Evolutionary conservation across 1,284 basidiomycete species (phyloP).

Genomic region (Blastosporella zonata): DNA sequence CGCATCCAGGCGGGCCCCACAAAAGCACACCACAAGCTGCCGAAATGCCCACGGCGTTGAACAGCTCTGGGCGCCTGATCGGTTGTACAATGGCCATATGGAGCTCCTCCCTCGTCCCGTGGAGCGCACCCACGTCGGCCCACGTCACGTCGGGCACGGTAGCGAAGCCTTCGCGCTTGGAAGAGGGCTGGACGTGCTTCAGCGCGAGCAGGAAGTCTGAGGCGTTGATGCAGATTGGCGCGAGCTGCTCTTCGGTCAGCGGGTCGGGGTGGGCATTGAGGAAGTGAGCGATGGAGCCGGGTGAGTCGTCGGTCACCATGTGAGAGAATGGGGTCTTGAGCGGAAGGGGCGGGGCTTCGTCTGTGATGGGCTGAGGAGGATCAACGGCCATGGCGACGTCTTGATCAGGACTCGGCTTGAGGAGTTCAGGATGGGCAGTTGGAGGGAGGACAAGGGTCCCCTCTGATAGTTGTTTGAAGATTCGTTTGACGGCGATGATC

Average conservation of each 20-base stretch:
- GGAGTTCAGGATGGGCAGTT: constrained; percentile 22
- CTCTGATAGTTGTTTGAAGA: constrained; percentile 84
- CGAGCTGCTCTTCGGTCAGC: constrained; percentile 75
- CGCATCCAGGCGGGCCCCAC: constrained; percentile 99
- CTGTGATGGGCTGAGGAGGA: constrained; percentile 19
- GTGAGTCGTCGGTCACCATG: constrained; percentile 40
- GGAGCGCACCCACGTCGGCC: constrained; percentile 93
- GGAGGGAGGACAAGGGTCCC: constrained; percentile 55
- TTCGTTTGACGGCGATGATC: constrained; percentile 94
- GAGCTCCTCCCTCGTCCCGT: constrained; percentile 83
- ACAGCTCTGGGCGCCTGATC: constrained; percentile 87
- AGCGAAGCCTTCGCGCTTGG: constrained; percentile 96
- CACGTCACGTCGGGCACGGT: constrained; percentile 96
- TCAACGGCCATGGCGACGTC: constrained; percentile 56
- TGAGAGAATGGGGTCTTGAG: constrained; percentile 40
- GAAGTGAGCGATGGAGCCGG: constrained; percentile 84
- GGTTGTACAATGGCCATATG: constrained; percentile 98
- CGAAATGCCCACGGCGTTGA: constrained; percentile 82
- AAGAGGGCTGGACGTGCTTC: constrained; percentile 88
- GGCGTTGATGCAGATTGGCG: constrained; percentile 76
- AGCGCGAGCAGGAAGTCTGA: constrained; percentile 81
- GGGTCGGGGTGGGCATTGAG: constrained; percentile 82
- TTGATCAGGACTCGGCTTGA: constrained; percentile 21
- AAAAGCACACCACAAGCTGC: constrained; percentile 89
- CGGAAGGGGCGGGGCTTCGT: constrained; percentile 10